Conservation (phyloP, 2,329 filamentous ascomycete genomes). For the Exophiala aquamarina region DNA sequence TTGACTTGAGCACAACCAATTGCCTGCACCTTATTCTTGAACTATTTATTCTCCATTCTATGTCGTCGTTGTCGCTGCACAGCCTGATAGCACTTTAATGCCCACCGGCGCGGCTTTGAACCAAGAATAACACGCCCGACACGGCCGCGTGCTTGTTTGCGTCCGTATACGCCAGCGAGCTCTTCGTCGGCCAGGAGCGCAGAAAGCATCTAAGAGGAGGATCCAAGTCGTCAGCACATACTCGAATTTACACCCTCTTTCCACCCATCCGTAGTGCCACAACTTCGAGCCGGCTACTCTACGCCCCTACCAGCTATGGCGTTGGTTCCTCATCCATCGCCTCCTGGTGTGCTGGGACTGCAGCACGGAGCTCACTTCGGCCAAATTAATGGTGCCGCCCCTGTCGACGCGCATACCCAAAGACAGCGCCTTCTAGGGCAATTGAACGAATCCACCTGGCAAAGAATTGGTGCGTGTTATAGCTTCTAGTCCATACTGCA, state of each 20-base stretch:
- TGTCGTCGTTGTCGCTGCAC: conserved; percentile 1
- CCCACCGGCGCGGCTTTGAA: too few species aligned
- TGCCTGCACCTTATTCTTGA: neutral
- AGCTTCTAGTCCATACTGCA: too few species aligned
- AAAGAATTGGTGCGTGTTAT: conserved; percentile 76
- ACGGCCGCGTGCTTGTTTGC: too few species aligned
- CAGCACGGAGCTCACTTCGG: conserved; percentile 42
- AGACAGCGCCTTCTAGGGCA: conserved; percentile 66
- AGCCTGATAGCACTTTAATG: neutral
- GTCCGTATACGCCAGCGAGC: too few species aligned
- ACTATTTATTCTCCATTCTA: conserved; percentile 1
- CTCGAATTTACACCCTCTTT: too few species aligned
- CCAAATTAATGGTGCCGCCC: conserved; percentile 46
- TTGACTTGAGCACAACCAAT: too few species aligned
- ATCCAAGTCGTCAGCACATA: too few species aligned
- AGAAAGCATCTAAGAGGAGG: too few species aligned
- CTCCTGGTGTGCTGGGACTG: conserved; percentile 21
- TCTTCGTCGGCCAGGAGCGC: too few species aligned
- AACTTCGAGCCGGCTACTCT: too few species aligned
- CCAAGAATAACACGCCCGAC: too few species aligned
- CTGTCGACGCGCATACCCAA: conserved; percentile 44
- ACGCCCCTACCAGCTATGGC: conserved; percentile 11
- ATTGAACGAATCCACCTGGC: conserved; percentile 86
- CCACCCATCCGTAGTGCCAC: neutral
- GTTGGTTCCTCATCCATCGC: conserved; percentile 23